Conservation (phyloP, 176 grass and related monocot genomes). For the Avena atlantica region DNA sequence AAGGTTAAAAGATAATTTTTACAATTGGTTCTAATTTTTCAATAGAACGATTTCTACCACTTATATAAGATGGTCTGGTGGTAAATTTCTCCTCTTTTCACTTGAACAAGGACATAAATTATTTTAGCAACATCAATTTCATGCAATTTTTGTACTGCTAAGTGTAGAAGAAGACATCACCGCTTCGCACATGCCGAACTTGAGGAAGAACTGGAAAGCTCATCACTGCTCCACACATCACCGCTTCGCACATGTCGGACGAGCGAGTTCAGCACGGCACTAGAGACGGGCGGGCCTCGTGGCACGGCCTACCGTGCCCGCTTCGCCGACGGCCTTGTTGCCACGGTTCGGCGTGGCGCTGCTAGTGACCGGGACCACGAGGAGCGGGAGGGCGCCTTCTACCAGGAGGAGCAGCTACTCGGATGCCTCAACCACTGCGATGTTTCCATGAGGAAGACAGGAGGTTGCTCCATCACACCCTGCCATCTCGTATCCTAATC, state of each 20-base stretch:
- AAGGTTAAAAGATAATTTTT: no score
- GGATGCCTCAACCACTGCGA: constrained; percentile 69
- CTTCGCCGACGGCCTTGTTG: constrained; percentile 76
- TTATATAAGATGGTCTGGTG: no score
- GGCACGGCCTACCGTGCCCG: constrained; percentile 74
- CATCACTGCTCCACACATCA: no score
- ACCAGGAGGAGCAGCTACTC: constrained; percentile 70
- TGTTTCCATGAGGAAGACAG: constrained; percentile 62
- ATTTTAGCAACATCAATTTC: no score
- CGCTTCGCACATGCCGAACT: no score
- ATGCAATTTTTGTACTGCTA: no score
- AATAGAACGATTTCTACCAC: no score
- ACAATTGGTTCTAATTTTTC: no score
- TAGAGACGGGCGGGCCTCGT: constrained; percentile 48
- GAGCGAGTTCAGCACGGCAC: constrained; percentile 64
- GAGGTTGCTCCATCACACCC: constrained; percentile 40
- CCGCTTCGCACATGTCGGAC: constrained; percentile 17
- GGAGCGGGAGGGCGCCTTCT: constrained; percentile 50
- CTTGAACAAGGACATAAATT: no score
- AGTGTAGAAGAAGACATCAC: no score
- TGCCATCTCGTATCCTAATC: not conserved
- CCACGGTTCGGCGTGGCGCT: constrained; percentile 53
- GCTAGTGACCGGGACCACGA: not conserved
- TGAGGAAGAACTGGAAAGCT: no score
- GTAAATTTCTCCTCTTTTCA: no score